Base-by-base conservation (phyloP, 1,139 yeast genomes). In the Saccharomyces hybrid region DNA sequence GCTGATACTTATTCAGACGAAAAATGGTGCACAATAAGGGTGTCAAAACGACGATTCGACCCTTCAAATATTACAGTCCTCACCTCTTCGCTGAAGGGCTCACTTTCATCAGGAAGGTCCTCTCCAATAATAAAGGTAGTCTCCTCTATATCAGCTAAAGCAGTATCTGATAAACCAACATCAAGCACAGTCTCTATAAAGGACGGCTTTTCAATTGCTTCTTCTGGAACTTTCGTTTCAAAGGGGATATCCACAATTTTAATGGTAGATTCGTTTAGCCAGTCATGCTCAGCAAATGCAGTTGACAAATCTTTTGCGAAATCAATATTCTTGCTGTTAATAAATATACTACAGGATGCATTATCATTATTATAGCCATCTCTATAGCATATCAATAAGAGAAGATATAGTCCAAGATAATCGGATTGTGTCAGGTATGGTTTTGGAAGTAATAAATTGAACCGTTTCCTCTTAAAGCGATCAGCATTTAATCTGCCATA, bases 121-220 rank as follows among this genome's bases (percentile, higher is more conserved):
- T 66, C 70, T 4, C 68, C 59, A 28, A 64, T 56, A 5, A 66
- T 61, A 46, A 66, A 63, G 1, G 66, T 62, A 8, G 64, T 61
- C 47, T 64, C 68, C 47, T 65, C 68, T 11, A 64, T 48, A 52
- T 57, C 54, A n/a, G 55, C 58, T 5, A 49, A 14, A 23, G 56
- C 58, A 14, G 54, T 57, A 13, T 53, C 59, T 11, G 57, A 42
- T 7, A 56, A 25, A 11, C 61, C 58, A 23, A 56, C 56, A 14
- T 56, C 50, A 4, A 63, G 41, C 4, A 65, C 62, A 2, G 57
- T 51, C 32, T 61, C 63, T 16, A 65, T 56, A 34, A 65, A 65
- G 5, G 61, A 50, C 8, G 27, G 11, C 1, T 23, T 9, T 4
- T 52, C 25, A 26, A 34, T 28, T 11, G 54, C 58, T 11, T 49